Conservation (phyloP, 306 rosid species). For the Geum urbanum region DNA sequence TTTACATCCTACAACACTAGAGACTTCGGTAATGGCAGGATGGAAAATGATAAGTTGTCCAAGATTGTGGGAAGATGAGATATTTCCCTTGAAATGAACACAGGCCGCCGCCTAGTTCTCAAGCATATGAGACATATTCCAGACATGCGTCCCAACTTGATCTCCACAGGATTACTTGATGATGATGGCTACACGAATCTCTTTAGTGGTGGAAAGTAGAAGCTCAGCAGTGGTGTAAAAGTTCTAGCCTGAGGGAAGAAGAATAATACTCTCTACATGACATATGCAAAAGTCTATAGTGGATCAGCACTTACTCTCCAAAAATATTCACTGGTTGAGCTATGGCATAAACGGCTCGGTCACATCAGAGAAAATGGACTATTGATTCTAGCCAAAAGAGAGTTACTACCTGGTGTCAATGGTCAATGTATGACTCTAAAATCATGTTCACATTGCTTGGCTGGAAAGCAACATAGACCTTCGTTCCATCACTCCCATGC, state of each 20-base stretch:
- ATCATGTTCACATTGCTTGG: background rate
- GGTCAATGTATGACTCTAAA: background rate
- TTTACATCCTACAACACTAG: too few species aligned
- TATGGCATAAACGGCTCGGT: conserved; percentile 6
- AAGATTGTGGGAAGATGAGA: too few species aligned
- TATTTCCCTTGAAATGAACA: too few species aligned
- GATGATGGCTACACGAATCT: background rate
- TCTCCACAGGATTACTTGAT: background rate
- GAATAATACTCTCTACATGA: background rate
- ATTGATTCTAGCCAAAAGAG: background rate
- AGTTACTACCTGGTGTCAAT: background rate
- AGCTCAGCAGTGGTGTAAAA: background rate
- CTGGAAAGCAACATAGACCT: background rate
- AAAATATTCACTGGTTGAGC: background rate
- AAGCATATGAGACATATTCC: conserved; percentile 21
- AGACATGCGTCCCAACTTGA: conserved; percentile 4
- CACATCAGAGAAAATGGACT: conserved; percentile 13
- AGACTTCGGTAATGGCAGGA: too few species aligned
- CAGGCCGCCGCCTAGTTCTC: background rate
- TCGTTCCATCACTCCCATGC: background rate
- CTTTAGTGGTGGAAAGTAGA: conserved; percentile 10
- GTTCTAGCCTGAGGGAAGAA: conserved; percentile 4
- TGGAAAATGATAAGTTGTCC: too few species aligned
- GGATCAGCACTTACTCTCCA: background rate
- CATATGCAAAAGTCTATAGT: background rate